Conservation (phyloP, 495 filamentous ascomycete genomes). For the Penicillium paxilli region DNA sequence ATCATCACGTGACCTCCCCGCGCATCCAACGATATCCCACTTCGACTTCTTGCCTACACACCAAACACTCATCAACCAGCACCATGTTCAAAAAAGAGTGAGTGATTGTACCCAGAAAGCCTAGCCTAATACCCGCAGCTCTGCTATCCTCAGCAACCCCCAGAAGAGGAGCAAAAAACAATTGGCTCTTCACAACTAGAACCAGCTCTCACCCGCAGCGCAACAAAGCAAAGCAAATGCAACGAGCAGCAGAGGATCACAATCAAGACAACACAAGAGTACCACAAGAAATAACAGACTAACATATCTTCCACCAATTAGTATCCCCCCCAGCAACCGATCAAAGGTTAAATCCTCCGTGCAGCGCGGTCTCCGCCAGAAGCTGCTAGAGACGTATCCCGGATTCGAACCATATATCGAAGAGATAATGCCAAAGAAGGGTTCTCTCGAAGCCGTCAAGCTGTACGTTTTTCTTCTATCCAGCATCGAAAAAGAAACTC, state of each 20-base stretch:
- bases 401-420: conserved; percentile 87
- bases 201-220: neutral
- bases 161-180: no score
- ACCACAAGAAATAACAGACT: conserved; percentile 19
- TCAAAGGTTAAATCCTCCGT: conserved; percentile 97
- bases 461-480: conserved; percentile 51
- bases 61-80: conserved; percentile 18
- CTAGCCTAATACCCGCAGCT: no score
- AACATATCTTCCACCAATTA: conserved; percentile 29
- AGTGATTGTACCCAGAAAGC: conserved; percentile 22
- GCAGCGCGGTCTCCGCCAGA: conserved; percentile 80
- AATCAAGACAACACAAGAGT: neutral
- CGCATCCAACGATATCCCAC: conserved; percentile 37
- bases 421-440: conserved; percentile 93
- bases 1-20: conserved; percentile 36
- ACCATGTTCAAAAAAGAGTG: conserved; percentile 94
- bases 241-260: neutral
- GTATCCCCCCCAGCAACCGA: conserved; percentile 75
- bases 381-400: conserved; percentile 81
- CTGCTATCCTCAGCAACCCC: no score
- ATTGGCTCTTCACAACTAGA: no score
- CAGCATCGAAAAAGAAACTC: no score
- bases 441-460: conserved; percentile 88
- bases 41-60: conserved; percentile 13
- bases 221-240: neutral